Evolutionary conservation across 495 filamentous ascomycete genomes (phyloP), one percentile per base, ranked within the genome.

Genomic region (Staphylotrichum tortipilum): DNA sequence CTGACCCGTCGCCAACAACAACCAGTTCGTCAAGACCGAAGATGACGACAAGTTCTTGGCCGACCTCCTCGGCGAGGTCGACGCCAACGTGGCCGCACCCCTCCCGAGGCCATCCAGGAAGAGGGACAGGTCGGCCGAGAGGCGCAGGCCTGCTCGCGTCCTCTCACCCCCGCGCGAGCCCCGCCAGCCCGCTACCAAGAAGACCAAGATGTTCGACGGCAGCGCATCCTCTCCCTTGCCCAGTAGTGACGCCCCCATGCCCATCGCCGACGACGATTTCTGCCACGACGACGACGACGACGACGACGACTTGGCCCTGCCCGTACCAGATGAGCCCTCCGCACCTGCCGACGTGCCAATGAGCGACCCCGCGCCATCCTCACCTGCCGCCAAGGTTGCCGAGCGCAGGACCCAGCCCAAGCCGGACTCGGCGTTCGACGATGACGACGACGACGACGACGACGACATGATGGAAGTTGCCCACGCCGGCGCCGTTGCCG

Each of bases 31-130:
- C 43, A 78, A 80, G 58, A 95, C 88, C 5, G 84, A 86, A 55
- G 89, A 90, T 44, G 89, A 96, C 57, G 83, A 86, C 51, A 83
- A 81, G 49, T 97, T 95, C 62, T 78, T 98, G 68, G 78, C 77
- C 3, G 82, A 84, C 58, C 75, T 98, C 5, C 78, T 98, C 4
- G 88, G 82, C 52, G 88, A 97, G 67, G 85, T 98, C 34, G 88
- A 97, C 65, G 79, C 77, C 45, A 94, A 94, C 58, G 70, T 85
- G 23, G 77, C 81, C n/a, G 75, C 75, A 28, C 75, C 78, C 7
- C 62, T 68, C 17, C 64, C 70, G 7, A 75, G 76, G 28, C 24
- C 56, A 7, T 67, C 81, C 18, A 75, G 73, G 58, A 85, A 82
- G 56, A 66, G 82, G 38, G 68, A 88, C 43, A 85, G 85, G 60